Evolutionary conservation across 352 stramenopile genomes (phyloP), one percentile per base, ranked within the genome.

Genomic region (Phytophthora meadii): DNA sequence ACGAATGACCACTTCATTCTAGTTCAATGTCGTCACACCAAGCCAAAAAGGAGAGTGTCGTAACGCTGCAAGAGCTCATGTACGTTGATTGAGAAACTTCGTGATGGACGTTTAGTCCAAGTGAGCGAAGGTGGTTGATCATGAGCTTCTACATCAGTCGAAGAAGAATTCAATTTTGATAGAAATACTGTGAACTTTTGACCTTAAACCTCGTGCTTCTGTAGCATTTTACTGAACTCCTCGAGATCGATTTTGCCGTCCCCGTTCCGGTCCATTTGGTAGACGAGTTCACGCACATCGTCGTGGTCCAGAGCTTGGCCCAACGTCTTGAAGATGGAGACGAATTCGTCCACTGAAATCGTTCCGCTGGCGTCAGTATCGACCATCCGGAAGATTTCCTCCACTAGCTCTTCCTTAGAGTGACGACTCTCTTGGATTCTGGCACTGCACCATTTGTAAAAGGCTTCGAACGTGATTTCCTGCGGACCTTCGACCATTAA

Each of bases 381-480:
- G n/a, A 90, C 74, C 79, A 92, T 87, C n/a, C 56, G 58, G 61
- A 92, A 89, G 40, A 92, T 88, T 61, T 90, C 81, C 24, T 85
- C 68, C 3, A 90, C 81, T 11, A 92, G 61, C 19, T 89, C 62
- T 6, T 90, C 79, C 39, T 92, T 87, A 1, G 73, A 76, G 37
- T 82, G 79, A 2, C 56, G 44, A 59, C 72, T 77, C 51, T 89
- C 79, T 27, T 79, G 79, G 22, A 92, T 90, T 14, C 80, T 75
- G 14, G 76, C 65, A 48, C 76, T 82, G 55, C 83, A 92, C 83
- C 83, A 92, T 36, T 86, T 81, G 65, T 89, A 86, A 46, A 92
- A 92, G 9, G 79, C 68, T 28, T 90, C 83, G 53, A 90, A 89
- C 27, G 77, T 82, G 44, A 92, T 77, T 53, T 90, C 82, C 10